Conservation (phyloP, 2,329 filamentous ascomycete species). For the Paraphaeosphaeria minitans region DNA sequence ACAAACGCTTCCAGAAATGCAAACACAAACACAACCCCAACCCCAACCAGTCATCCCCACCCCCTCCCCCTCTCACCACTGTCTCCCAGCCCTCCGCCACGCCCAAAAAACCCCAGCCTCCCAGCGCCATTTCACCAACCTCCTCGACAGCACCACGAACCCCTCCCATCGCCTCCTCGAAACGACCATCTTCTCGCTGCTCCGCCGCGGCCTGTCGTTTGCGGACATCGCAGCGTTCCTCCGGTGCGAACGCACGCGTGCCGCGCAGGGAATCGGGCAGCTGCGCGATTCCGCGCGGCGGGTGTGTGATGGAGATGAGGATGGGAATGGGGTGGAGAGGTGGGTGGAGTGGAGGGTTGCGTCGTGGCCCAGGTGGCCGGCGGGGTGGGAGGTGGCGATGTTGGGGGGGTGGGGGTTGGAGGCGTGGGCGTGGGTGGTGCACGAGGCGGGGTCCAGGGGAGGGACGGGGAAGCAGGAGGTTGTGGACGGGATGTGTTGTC, state of each 20-base stretch:
- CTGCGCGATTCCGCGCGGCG: background rate
- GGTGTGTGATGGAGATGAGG: too few species aligned
- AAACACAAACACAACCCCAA: background rate
- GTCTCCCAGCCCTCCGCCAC: background rate
- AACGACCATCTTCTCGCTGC: background rate
- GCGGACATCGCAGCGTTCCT: background rate
- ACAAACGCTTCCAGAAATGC: background rate
- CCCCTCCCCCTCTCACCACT: background rate
- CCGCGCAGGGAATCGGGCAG: background rate
- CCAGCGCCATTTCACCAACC: background rate
- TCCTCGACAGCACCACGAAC: background rate
- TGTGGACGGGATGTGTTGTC: background rate
- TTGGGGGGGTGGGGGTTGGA: background rate
- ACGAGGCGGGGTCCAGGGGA: background rate
- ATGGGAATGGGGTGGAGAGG: background rate
- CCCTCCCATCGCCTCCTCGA: conserved; percentile 1
- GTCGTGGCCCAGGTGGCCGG: background rate
- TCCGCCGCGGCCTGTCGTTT: background rate
- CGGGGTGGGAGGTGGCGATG: background rate
- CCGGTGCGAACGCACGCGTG: background rate
- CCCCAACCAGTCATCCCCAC: background rate
- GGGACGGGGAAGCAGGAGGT: background rate
- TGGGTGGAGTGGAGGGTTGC: conserved; percentile 1
- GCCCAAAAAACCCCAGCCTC: background rate
- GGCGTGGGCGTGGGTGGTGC: background rate